Base-by-base conservation (phyloP, 1,284 basidiomycete species). In the Exobasidium cylindrosporum region DNA sequence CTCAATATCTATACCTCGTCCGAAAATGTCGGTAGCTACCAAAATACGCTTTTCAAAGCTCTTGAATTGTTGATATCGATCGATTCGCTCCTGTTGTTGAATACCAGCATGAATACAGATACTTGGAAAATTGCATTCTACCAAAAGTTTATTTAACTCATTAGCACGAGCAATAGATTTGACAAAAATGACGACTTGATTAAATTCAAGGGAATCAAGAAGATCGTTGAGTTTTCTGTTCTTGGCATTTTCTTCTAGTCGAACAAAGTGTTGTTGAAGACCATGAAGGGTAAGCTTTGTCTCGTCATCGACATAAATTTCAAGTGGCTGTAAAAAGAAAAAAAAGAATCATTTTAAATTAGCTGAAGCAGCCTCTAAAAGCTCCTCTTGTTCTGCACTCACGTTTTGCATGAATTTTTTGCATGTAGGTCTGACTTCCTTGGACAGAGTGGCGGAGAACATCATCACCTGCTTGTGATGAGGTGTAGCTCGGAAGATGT, bases 401-500 rank as follows among this genome's bases (percentile, higher is more conserved):
- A 40, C 35, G 81, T 92, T 97, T 61, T 92, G 91, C 96, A 99
- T 99, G 82, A 99, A 99, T 83, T 98, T 98, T 84, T 98, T 98
- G 87, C 96, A 99, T 0, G 94, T 97, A 5, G 89, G 86, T 62
- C 96, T 87, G 65, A 98, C 95, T 70, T 98, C 96, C 85, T 98
- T 98, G 62, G 92, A 88, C 65, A 99, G 84, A 0, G 96, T 99
- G 52, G 96, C 96, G 75, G 92, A 95, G 85, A 99, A 99, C 96
- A 99, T 98, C 96, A 98, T 98, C 70, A 99, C 96, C 85, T 99
- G 96, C 85, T 99, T 99, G 87, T 97, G 93, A 83, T 97, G 95
- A 62, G 96, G 96, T n/a, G 96, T 98, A 17, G 92, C 87, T 74
- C 94, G 89, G 88, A 98, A 99, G 78, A 99, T 97, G 84, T 99